Evolutionary conservation across 192 early-diverging fungal genomes (phyloP).

Genomic region (Funneliformis mosseae): DNA sequence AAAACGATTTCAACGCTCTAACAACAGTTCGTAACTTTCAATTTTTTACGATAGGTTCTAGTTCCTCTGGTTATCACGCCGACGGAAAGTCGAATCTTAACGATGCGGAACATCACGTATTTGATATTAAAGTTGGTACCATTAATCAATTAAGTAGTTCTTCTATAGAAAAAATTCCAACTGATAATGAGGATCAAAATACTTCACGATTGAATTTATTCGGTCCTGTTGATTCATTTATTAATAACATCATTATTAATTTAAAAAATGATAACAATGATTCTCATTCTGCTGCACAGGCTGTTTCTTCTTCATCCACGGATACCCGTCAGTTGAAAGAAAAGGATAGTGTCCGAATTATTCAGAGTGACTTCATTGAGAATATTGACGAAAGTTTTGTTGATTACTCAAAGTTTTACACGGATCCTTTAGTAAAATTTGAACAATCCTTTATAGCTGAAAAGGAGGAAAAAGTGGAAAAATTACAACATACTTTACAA

Average conservation of each 20-base stretch:
- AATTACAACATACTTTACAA: not conserved
- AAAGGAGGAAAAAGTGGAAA: not conserved
- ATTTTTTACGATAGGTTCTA: too few relatives aligned
- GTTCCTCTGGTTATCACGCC: too few relatives aligned
- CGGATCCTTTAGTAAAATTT: not conserved
- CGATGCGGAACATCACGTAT: too few relatives aligned
- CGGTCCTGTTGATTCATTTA: not conserved
- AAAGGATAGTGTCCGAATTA: not conserved
- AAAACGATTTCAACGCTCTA: too few relatives aligned
- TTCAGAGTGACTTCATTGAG: not conserved
- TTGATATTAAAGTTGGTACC: not conserved
- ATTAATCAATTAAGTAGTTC: not conserved
- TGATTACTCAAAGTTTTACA: not conserved
- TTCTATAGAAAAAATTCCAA: not conserved
- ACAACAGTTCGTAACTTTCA: too few relatives aligned
- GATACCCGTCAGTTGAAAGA: not conserved
- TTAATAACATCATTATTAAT: not conserved
- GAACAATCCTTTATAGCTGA: not conserved
- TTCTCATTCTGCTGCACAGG: not conserved
- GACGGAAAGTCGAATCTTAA: too few relatives aligned
- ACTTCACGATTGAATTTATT: not conserved
- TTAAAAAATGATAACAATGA: too few relatives aligned
- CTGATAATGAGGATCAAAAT: not conserved
- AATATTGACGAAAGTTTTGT: not conserved
- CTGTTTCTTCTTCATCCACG: not conserved